A percentile compares a stretch with the other conserved stretches of the same genome.
Conservation (phyloP, 805 yeast genomes). For the Lachancea nothofagi region DNA sequence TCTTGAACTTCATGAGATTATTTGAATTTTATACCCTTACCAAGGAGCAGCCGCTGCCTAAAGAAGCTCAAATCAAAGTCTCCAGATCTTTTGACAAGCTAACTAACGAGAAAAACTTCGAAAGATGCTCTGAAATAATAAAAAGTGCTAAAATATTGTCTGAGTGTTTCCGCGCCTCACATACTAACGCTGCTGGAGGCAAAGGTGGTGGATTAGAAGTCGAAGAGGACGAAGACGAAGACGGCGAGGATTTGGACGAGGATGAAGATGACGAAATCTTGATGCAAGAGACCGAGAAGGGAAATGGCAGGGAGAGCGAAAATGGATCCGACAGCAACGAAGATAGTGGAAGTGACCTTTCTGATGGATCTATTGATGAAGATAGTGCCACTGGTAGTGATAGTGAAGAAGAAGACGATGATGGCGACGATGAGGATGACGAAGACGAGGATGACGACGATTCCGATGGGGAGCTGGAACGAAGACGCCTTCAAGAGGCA, state of each 20-base stretch:
- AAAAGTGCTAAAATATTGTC: constrained; percentile 41
- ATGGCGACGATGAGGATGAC: constrained; percentile 12
- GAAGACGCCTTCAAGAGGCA: constrained; percentile 34
- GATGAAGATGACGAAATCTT: constrained; percentile 23
- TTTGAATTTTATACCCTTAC: constrained; percentile 68
- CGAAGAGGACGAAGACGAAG: constrained; percentile 25
- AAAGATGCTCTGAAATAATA: constrained; percentile 34
- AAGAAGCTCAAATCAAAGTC: constrained; percentile 54
- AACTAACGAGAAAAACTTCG: constrained; percentile 29
- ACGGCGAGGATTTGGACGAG: constrained; percentile 32
- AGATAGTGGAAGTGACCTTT: constrained; percentile 13
- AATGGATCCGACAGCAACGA: constrained; percentile 13
- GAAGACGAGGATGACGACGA: constrained; percentile 24
- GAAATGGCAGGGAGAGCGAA: constrained; percentile 9
- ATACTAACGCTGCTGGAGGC: constrained; percentile 11
- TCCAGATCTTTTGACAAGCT: constrained; percentile 36
- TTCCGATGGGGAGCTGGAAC: constrained; percentile 32
- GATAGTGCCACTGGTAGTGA: constrained; percentile 18
- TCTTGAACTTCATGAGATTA: constrained; percentile 44
- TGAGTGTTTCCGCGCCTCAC: constrained; percentile 9
- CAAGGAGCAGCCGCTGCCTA: constrained; percentile 57
- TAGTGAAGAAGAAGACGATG: constrained; percentile 15
- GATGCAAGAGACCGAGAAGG: constrained; percentile 8
- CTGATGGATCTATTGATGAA: constrained; percentile 12
- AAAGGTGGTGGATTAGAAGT: constrained; percentile 25